A percentile compares a stretch with the other conserved stretches of the same genome.
These are phyloP conservation scores for Camellia japonica DNA, from an alignment of 148 eudicot genomes.

Conservation along the genomic window DNA sequence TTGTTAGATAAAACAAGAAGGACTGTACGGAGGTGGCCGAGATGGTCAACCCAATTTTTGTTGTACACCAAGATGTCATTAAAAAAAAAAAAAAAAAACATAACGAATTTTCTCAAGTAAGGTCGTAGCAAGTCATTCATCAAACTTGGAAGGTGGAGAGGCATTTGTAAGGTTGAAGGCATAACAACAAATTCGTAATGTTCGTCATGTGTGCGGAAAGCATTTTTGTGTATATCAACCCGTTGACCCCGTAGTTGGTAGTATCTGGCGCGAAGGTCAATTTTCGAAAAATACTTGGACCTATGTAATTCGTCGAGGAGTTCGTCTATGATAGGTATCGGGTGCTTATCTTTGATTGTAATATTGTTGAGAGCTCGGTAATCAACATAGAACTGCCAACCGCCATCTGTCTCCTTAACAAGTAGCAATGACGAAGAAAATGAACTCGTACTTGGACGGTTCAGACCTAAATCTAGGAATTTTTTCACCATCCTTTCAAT, in stretches of 20 bases:
- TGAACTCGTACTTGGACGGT: neutral
- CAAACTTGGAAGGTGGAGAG: neutral
- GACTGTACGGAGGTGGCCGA: neutral
- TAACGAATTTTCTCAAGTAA: neutral
- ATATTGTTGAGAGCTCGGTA: neutral
- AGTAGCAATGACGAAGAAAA: neutral
- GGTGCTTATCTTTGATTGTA: neutral
- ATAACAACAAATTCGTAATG: neutral
- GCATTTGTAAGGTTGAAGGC: neutral
- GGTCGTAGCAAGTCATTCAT: constrained; percentile 13
- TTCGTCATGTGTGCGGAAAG: neutral
- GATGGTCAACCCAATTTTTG: neutral
- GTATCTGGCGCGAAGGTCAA: neutral
- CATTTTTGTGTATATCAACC: neutral
- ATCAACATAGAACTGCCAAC: neutral
- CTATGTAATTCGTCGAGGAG: neutral
- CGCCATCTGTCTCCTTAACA: neutral
- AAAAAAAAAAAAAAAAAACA: neutral
- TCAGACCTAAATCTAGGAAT: neutral
- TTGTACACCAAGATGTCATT: neutral
- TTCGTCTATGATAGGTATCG: neutral
- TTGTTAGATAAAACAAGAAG: neutral
- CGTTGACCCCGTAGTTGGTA: neutral
- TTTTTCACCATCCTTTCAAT: neutral
- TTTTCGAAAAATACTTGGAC: neutral